Conservation (phyloP, 148 eudicot species). For the Pharnaceum exiguum region DNA sequence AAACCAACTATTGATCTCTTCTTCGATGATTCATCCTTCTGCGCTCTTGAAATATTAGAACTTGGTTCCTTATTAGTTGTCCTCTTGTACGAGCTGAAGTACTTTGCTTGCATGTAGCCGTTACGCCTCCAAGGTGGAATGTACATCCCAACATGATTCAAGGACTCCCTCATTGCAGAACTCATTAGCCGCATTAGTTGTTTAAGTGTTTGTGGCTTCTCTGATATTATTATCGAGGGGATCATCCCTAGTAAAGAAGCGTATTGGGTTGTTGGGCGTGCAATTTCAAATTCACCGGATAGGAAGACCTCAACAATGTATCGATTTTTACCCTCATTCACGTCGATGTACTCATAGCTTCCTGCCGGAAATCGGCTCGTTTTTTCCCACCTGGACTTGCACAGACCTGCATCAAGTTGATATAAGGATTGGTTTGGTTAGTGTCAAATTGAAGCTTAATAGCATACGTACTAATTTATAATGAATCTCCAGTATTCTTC, state of each 20-base stretch:
- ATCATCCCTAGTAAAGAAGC: slow-evolving; percentile 34
- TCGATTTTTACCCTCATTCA: slow-evolving; percentile 32
- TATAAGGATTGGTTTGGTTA: not conserved
- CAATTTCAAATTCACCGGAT: slow-evolving; percentile 51
- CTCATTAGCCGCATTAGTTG: slow-evolving; percentile 52
- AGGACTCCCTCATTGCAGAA: slow-evolving; percentile 49
- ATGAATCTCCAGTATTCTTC: not conserved
- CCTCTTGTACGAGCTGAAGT: slow-evolving; percentile 54
- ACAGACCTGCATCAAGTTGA: slow-evolving; percentile 39
- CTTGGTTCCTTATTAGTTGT: slow-evolving; percentile 32
- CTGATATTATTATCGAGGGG: slow-evolving; percentile 42
- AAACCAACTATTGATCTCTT: slow-evolving; percentile 41
- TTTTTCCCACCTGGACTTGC: slow-evolving; percentile 87
- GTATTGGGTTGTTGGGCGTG: slow-evolving; percentile 45
- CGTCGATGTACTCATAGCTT: slow-evolving; percentile 66
- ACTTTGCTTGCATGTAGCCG: slow-evolving; percentile 60
- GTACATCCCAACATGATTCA: slow-evolving; percentile 38
- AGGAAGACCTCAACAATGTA: slow-evolving; percentile 51
- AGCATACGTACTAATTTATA: not conserved
- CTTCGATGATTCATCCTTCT: not conserved
- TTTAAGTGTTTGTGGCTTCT: slow-evolving; percentile 42
- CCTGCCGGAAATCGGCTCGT: slow-evolving; percentile 43
- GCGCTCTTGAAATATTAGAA: not conserved
- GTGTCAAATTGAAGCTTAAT: not conserved
- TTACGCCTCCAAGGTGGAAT: slow-evolving; percentile 79